These are phyloP conservation scores for Rhododendron simsii DNA, from an alignment of 148 eudicot species.

Conservation along the genomic window DNA sequence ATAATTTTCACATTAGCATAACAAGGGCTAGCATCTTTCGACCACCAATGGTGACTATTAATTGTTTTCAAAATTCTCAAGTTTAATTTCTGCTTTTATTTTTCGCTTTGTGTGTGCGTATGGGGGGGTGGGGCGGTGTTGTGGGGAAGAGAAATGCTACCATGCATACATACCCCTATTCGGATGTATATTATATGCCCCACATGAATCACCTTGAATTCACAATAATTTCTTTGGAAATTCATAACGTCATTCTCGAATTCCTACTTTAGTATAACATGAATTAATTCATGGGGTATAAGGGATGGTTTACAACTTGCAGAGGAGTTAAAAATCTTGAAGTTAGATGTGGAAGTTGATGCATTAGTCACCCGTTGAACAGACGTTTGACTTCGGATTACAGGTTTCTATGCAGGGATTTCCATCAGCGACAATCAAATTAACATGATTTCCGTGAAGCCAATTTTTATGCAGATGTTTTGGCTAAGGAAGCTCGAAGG, in stretches of 20 bases:
- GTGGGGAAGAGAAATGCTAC: neutral
- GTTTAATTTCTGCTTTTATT: neutral
- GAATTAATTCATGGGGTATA: neutral
- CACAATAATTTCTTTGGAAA: neutral
- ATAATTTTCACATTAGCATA: too few species aligned
- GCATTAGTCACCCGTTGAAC: too few species aligned
- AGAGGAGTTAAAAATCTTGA: too few species aligned
- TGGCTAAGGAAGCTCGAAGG: too few species aligned
- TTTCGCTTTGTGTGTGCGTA: too few species aligned
- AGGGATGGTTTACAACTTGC: too few species aligned
- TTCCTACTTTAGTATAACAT: neutral
- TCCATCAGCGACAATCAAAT: too few species aligned
- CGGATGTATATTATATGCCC: neutral
- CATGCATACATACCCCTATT: neutral
- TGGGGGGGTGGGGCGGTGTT: neutral
- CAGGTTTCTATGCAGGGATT: too few species aligned
- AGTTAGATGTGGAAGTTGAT: too few species aligned
- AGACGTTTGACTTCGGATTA: too few species aligned
- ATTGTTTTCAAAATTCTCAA: neutral
- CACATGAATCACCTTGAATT: neutral
- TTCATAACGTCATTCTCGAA: neutral
- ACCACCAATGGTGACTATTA: neutral
- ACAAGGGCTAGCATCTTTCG: neutral
- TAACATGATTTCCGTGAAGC: too few species aligned
- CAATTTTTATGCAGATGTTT: too few species aligned